A percentile compares a stretch with the other conserved stretches of the same genome.
phyloP scores from a whole-genome alignment of 2,329 filamentous ascomycete genomes.

The Exophiala dermatitidis region DNA sequence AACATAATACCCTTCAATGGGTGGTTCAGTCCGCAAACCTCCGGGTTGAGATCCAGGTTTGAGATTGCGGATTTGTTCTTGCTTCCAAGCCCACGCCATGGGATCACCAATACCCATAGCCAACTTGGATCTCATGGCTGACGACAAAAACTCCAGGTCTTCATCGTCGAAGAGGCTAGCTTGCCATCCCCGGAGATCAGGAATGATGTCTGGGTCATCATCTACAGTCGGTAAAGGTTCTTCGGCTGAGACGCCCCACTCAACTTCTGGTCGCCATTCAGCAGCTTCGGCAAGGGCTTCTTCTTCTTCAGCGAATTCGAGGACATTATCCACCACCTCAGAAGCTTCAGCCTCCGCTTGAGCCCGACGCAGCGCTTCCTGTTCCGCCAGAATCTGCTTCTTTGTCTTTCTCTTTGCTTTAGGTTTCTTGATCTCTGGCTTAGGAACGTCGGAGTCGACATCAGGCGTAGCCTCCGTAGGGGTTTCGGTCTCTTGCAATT shows the following conservation, averaged over 20 bases:
- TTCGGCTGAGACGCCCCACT: constrained; percentile 54
- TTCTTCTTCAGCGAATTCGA: constrained; percentile 29
- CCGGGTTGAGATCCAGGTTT: constrained; percentile 49
- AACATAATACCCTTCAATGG: constrained; percentile 67
- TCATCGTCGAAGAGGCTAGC: constrained; percentile 62
- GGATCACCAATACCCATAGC: constrained; percentile 50
- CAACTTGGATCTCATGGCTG: constrained; percentile 43
- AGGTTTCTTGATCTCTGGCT: constrained; percentile 46
- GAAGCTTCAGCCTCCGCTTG: constrained; percentile 44
- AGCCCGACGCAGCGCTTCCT: constrained; percentile 52
- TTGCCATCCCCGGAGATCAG: constrained; percentile 67
- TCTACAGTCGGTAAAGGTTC: constrained; percentile 58
- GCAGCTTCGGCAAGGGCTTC: constrained; percentile 30
- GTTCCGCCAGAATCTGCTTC: constrained; percentile 66
- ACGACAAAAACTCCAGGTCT: constrained; percentile 49
- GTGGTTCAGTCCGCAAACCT: constrained; percentile 21
- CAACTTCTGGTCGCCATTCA: constrained; percentile 42
- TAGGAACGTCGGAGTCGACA: constrained; percentile 27
- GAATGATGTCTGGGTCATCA: constrained; percentile 55
- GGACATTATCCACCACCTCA: constrained; percentile 31
- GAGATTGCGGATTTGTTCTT: constrained; percentile 64
- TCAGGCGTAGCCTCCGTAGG: constrained; percentile 32
- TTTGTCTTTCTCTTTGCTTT: constrained; percentile 62
- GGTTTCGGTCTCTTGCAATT: constrained; percentile 34
- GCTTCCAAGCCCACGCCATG: constrained; percentile 61